Evolutionary conservation across 2,329 filamentous ascomycete species (phyloP).

Genomic region (Claviceps citrina): DNA sequence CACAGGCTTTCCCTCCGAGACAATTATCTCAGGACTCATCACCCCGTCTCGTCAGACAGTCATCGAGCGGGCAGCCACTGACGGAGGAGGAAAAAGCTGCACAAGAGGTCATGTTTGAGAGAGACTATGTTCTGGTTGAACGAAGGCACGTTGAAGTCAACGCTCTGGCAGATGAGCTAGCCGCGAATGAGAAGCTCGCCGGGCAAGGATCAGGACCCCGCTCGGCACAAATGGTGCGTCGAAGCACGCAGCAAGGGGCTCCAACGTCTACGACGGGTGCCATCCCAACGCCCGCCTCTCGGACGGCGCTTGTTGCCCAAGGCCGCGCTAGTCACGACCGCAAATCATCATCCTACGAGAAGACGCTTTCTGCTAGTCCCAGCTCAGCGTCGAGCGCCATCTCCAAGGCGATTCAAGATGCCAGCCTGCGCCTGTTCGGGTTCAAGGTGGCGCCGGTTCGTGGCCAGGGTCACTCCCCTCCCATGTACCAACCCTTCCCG

Average conservation of each 20-base stretch:
- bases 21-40: conserved; percentile 11
- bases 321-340: conserved; percentile 59
- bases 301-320: conserved; percentile 58
- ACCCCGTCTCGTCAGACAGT: conserved; percentile 10
- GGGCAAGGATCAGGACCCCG: conserved; percentile 36
- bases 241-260: conserved; percentile 62
- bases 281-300: conserved; percentile 48
- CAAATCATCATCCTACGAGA: conserved; percentile 68
- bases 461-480: conserved; percentile 55
- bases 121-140: conserved; percentile 92
- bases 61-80: conserved; percentile 15
- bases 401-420: conserved; percentile 87
- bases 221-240: conserved; percentile 50
- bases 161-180: conserved; percentile 87
- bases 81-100: conserved; percentile 57
- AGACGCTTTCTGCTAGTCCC: conserved; percentile 51
- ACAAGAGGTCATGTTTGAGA: conserved; percentile 77
- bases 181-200: conserved; percentile 56
- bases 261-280: conserved; percentile 56
- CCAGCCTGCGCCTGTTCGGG: conserved; percentile 60
- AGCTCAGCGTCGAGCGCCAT: conserved; percentile 75
- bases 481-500: conserved; percentile 69
- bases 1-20: conserved; percentile 18
- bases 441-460: conserved; percentile 54
- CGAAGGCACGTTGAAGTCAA: conserved; percentile 94